Percentiles rank a stretch among this genome's conserved stretches.
These are phyloP conservation scores for Citrullus amarus DNA, from an alignment of 306 rosid genomes.

Conservation along the genomic window DNA sequence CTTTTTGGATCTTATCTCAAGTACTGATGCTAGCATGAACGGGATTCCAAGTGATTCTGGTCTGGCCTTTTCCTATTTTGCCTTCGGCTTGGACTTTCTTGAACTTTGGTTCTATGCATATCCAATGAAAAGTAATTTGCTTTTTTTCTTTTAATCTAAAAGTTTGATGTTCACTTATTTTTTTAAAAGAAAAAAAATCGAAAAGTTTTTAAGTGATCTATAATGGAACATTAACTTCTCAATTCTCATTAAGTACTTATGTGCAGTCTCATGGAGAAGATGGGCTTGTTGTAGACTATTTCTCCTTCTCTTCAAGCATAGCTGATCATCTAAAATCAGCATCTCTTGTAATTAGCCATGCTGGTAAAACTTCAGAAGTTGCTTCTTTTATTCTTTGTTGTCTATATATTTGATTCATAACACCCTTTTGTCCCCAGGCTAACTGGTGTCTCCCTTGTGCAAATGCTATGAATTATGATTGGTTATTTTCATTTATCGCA, in stretches of 20 bases:
- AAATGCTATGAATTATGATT: background rate
- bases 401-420: background rate
- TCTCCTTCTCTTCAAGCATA: conserved; percentile 83
- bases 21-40: background rate
- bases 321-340: conserved; percentile 71
- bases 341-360: conserved; percentile 82
- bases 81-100: background rate
- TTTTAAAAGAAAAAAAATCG: background rate
- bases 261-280: conserved; percentile 52
- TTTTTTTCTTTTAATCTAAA: background rate
- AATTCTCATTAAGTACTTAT: background rate
- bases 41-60: background rate
- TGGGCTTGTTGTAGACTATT: conserved; percentile 50
- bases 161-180: too few relatives aligned
- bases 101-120: background rate
- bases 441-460: background rate
- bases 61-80: background rate
- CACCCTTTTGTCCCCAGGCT: background rate
- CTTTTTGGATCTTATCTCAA: background rate
- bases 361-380: conserved; percentile 29
- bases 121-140: background rate
- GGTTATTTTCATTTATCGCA: background rate
- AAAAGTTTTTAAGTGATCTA: background rate
- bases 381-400: background rate
- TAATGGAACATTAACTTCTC: background rate